These are phyloP conservation scores for Talaromyces thailandensis DNA, from an alignment of 495 filamentous ascomycete species.

Conservation along the genomic window DNA sequence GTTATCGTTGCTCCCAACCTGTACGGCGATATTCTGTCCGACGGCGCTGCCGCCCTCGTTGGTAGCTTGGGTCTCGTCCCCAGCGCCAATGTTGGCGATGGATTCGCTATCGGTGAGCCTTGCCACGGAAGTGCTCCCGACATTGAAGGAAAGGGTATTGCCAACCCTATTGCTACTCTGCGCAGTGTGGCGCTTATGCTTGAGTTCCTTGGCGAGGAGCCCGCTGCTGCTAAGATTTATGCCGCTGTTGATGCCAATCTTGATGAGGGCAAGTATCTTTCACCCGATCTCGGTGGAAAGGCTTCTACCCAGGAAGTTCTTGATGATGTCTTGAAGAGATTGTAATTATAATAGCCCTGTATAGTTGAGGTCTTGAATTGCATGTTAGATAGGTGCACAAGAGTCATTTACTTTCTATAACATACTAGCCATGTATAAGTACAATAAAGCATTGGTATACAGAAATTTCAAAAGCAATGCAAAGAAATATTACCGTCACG, in stretches of 20 bases:
- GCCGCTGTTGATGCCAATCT: conserved; percentile 86
- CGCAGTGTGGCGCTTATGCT: conserved; percentile 89
- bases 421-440: too few species aligned
- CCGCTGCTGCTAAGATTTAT: conserved; percentile 83
- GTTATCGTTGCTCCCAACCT: conserved; percentile 97
- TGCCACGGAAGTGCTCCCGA: conserved; percentile 96
- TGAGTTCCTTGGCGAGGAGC: conserved; percentile 82
- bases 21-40: conserved; percentile 93
- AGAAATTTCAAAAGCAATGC: too few species aligned
- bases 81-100: conserved; percentile 91
- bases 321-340: conserved; percentile 74
- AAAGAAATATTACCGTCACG: too few species aligned
- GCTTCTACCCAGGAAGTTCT: conserved; percentile 85
- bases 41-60: conserved; percentile 91
- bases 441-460: too few species aligned
- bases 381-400: neutral
- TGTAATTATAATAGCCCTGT: conserved; percentile 41
- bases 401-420: too few species aligned
- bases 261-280: conserved; percentile 71
- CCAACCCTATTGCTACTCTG: conserved; percentile 93
- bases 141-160: conserved; percentile 85
- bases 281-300: conserved; percentile 84
- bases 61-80: conserved; percentile 91
- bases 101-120: conserved; percentile 94
- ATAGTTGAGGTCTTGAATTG: neutral